Percentiles rank a stretch among this genome's conserved stretches.
These are phyloP conservation scores for Harringtonia lauricola DNA, from an alignment of 2,329 filamentous ascomycete genomes.

Conservation along the genomic window DNA sequence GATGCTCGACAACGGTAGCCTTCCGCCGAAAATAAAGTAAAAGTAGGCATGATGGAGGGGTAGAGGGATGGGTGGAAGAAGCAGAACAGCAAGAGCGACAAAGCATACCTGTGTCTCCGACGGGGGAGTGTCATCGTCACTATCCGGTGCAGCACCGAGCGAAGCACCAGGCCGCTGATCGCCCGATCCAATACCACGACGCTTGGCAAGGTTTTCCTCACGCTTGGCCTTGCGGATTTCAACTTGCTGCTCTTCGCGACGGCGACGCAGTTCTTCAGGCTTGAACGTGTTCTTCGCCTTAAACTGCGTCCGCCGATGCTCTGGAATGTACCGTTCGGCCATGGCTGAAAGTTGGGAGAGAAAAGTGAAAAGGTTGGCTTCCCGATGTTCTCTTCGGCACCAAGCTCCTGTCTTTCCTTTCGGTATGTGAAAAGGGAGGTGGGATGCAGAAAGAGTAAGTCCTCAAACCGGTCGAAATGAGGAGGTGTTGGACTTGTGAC, in stretches of 20 bases:
- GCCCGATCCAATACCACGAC: slow-evolving; percentile 80
- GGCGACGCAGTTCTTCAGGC: slow-evolving; percentile 94
- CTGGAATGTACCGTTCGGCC: slow-evolving; percentile 98
- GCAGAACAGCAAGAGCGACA: background rate
- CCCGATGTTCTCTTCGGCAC: background rate
- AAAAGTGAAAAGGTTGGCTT: background rate
- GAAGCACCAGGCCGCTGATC: slow-evolving; percentile 71
- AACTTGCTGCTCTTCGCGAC: slow-evolving; percentile 97
- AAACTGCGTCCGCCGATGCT: slow-evolving; percentile 98
- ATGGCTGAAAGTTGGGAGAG: slow-evolving; percentile 46
- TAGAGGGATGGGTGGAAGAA: too few species aligned
- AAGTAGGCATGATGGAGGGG: too few species aligned
- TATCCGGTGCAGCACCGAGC: slow-evolving; percentile 82
- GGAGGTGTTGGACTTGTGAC: background rate
- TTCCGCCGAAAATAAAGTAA: too few species aligned
- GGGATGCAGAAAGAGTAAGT: too few species aligned
- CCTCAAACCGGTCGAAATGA: background rate
- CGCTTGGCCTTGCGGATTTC: slow-evolving; percentile 98
- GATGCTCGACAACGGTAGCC: too few species aligned
- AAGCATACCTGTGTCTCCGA: slow-evolving; percentile 82
- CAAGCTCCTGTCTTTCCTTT: background rate
- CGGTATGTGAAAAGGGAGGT: background rate
- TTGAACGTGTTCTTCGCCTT: slow-evolving; percentile 99
- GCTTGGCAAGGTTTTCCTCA: slow-evolving; percentile 97
- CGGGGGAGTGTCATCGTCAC: slow-evolving; percentile 90